Percentiles rank a stretch among this genome's conserved stretches.
These are phyloP conservation scores for Melanogaster broomeanus DNA, from an alignment of 768 basidiomycete species.

Conservation along the genomic window DNA sequence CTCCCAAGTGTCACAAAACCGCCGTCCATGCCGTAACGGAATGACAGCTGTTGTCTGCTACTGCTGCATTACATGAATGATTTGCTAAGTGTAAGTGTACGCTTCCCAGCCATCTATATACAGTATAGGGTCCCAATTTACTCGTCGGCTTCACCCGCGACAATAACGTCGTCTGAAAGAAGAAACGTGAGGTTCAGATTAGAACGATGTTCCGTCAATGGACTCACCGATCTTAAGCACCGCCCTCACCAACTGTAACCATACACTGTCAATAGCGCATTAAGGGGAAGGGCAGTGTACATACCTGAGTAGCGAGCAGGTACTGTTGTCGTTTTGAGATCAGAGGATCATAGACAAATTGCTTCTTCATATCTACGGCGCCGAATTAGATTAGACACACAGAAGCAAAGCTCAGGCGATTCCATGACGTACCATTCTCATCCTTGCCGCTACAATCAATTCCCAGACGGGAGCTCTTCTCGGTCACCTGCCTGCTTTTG, in stretches of 20 bases:
- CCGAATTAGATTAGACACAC: constrained; percentile 2
- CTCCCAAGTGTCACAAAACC: neutral
- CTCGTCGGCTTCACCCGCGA: constrained; percentile 68
- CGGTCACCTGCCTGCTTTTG: constrained; percentile 87
- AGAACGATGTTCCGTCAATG: neutral
- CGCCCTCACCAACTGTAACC: constrained; percentile 70
- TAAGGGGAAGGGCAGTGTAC: constrained; percentile 12
- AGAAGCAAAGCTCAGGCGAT: neutral
- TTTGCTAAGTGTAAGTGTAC: constrained; percentile 18
- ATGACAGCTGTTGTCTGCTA: constrained; percentile 1
- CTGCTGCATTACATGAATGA: constrained; percentile 26
- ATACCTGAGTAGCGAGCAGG: constrained; percentile 91
- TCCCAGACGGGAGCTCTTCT: constrained; percentile 82
- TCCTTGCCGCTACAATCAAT: constrained; percentile 90
- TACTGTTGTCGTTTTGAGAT: constrained; percentile 98
- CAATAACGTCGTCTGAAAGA: constrained; percentile 73
- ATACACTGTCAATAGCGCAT: neutral
- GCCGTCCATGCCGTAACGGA: too few species aligned
- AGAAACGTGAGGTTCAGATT: constrained; percentile 1
- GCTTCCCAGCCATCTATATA: constrained; percentile 14
- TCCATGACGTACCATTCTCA: constrained; percentile 68
- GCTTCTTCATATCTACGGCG: constrained; percentile 88
- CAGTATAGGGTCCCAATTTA: constrained; percentile 40
- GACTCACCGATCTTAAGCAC: constrained; percentile 83
- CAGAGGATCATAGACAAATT: constrained; percentile 95